Evolutionary conservation across 148 eudicot species (phyloP).

Genomic region (Chenopodium formosanum): DNA sequence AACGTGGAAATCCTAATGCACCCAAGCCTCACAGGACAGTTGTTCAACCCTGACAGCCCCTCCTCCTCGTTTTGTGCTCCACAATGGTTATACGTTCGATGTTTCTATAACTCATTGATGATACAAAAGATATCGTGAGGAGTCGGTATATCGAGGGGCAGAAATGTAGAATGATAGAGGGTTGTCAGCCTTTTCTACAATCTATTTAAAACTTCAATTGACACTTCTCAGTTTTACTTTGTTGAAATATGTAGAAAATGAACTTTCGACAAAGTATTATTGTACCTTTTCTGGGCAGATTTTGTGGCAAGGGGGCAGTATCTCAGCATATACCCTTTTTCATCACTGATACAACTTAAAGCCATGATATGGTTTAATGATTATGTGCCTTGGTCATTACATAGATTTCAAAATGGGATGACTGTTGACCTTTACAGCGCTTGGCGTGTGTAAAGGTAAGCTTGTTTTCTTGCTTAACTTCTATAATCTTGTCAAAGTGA

Average conservation of each 20-base stretch:
- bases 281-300: neutral
- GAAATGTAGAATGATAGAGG: neutral
- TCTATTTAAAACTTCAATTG: too few species aligned
- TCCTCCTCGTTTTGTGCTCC: neutral
- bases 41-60: conserved; percentile 29
- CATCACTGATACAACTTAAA: neutral
- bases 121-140: neutral
- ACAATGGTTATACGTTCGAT: neutral
- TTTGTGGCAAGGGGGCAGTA: neutral
- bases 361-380: neutral
- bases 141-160: neutral
- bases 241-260: neutral
- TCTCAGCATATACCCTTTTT: neutral
- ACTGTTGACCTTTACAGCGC: neutral
- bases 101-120: neutral
- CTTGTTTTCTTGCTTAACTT: neutral
- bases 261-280: neutral
- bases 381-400: neutral
- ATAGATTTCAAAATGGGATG: neutral
- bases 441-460: neutral
- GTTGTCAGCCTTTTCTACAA: neutral
- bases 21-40: conserved; percentile 82
- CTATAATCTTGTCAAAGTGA: neutral
- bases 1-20: conserved; percentile 94
- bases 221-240: neutral